Conservation (phyloP, 2,329 filamentous ascomycete species). For the Cladosporium cucumerinum region DNA sequence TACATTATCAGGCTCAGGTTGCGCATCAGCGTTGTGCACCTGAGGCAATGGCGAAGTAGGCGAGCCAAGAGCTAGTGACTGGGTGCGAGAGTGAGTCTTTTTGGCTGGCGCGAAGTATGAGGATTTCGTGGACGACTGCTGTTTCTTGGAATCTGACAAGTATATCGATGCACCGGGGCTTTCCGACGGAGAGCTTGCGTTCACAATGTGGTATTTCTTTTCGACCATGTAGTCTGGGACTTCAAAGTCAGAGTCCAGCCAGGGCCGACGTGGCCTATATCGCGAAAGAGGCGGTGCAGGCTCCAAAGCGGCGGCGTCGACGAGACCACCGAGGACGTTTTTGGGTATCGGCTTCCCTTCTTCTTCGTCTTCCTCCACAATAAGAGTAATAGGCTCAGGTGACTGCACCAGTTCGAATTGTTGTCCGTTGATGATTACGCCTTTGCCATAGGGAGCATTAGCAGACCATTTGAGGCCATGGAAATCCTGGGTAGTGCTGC, state of each 20-base stretch:
- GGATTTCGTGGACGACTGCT: background rate
- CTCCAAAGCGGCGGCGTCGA: background rate
- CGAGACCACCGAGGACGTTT: constrained; percentile 7
- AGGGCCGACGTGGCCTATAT: background rate
- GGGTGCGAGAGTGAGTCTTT: background rate
- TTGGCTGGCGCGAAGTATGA: background rate
- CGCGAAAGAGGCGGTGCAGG: background rate
- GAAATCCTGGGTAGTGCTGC: background rate
- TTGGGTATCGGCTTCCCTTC: background rate
- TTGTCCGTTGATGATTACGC: background rate
- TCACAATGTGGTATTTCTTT: background rate
- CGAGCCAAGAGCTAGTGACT: background rate
- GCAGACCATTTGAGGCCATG: constrained; percentile 8
- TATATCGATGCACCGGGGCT: background rate
- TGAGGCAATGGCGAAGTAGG: background rate
- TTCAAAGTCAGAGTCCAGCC: background rate
- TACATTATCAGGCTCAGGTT: background rate
- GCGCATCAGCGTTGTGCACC: background rate
- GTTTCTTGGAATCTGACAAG: background rate
- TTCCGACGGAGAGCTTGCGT: background rate
- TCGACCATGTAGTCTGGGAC: background rate
- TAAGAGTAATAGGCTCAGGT: background rate
- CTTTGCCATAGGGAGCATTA: background rate
- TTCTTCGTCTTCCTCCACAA: background rate
- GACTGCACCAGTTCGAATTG: background rate